phyloP scores from a whole-genome alignment of 2,329 filamentous ascomycete species.

The Dissoconium aciculare region DNA sequence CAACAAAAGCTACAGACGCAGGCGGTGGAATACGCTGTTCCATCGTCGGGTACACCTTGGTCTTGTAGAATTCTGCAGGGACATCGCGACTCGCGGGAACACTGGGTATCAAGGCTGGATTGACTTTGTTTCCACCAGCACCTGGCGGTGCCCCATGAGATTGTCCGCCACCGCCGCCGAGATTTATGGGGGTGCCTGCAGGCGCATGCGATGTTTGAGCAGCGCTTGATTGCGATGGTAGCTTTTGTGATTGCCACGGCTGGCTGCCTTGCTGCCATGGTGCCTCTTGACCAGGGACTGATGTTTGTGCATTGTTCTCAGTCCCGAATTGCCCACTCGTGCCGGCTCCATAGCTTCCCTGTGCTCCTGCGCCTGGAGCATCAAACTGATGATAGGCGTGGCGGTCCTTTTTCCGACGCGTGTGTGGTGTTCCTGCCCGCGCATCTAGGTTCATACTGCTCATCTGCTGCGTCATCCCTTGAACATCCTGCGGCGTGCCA shows the following conservation, averaged over 20 bases:
- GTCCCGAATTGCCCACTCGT: conserved; percentile 48
- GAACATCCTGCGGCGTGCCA: conserved; percentile 23
- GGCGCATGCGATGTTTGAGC: conserved; percentile 9
- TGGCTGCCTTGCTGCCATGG: conserved; percentile 26
- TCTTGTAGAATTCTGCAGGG: conserved; percentile 69
- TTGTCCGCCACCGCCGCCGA: conserved; percentile 13
- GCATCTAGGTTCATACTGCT: conserved; percentile 54
- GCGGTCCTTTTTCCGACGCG: conserved; percentile 86
- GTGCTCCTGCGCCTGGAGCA: conserved; percentile 46
- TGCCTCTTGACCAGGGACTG: conserved; percentile 12
- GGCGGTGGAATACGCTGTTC: conserved; percentile 86
- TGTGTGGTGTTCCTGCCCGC: conserved; percentile 31
- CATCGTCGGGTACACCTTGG: conserved; percentile 85
- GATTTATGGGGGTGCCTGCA: conserved; percentile 18
- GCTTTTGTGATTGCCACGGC: conserved; percentile 22
- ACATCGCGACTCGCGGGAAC: conserved; percentile 72
- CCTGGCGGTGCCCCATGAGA: conserved; percentile 13
- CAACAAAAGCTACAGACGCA: conserved; percentile 73
- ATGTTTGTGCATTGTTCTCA: conserved; percentile 19
- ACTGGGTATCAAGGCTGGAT: conserved; percentile 85
- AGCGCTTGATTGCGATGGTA: conserved; percentile 8
- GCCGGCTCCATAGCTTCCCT: conserved; percentile 56
- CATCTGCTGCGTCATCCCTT: conserved; percentile 56
- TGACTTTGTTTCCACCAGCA: conserved; percentile 55
- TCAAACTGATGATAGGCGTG: conserved; percentile 86